A percentile compares a stretch with the other conserved stretches of the same genome.
Conservation (phyloP, 768 basidiomycete genomes). For the Macrolepiota dolichaula region DNA sequence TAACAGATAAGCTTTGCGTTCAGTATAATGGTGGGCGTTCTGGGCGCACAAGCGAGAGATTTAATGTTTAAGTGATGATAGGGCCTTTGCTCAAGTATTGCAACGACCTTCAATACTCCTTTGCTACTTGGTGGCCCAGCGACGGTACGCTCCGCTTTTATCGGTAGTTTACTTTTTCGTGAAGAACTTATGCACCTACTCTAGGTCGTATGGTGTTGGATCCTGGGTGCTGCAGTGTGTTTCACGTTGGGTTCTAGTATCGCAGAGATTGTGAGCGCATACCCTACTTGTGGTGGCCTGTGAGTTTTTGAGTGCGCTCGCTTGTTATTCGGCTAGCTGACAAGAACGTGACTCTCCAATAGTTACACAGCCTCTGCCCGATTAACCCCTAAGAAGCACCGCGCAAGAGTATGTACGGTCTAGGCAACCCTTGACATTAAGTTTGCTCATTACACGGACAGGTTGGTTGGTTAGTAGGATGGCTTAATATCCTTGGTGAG, state of each 20-base stretch:
- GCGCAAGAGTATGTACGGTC: slow-evolving; percentile 56
- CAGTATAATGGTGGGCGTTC: slow-evolving; percentile 61
- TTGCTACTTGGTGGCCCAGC: slow-evolving; percentile 66
- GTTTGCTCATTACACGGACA: slow-evolving; percentile 19
- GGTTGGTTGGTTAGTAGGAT: slow-evolving; percentile 75
- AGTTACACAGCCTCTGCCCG: slow-evolving; percentile 84
- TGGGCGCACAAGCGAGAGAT: background rate
- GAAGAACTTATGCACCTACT: background rate
- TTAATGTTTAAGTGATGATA: slow-evolving; percentile 15
- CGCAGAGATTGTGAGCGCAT: slow-evolving; percentile 75
- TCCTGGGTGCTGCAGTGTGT: slow-evolving; percentile 68
- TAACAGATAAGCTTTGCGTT: slow-evolving; percentile 71
- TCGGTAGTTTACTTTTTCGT: background rate
- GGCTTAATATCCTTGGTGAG: slow-evolving; percentile 1
- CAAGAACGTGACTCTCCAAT: slow-evolving; percentile 2
- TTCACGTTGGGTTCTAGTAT: slow-evolving; percentile 72
- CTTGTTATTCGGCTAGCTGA: background rate
- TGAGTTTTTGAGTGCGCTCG: slow-evolving; percentile 27
- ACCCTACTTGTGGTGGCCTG: slow-evolving; percentile 72
- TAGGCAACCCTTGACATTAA: background rate
- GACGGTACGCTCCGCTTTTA: slow-evolving; percentile 38
- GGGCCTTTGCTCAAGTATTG: slow-evolving; percentile 74
- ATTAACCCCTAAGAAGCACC: slow-evolving; percentile 59
- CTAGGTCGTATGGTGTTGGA: slow-evolving; percentile 72
- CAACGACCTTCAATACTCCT: slow-evolving; percentile 78